Base-by-base conservation (phyloP, 2,329 filamentous ascomycete species). In the Botrytis paeoniae region DNA sequence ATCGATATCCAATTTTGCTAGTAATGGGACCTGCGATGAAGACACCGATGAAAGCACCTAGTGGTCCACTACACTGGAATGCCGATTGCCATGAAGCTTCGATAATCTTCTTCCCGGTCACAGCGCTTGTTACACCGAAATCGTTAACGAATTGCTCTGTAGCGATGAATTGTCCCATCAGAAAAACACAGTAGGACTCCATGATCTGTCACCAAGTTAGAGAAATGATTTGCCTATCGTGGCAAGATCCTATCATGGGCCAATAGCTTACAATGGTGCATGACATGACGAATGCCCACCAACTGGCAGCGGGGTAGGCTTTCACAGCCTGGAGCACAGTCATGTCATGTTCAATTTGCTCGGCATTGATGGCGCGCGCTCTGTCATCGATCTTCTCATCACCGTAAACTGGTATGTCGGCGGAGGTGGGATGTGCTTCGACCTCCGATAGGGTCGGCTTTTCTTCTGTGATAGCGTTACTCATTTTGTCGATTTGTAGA, bases 181-280 rank as follows among this genome's bases (percentile, higher is more conserved):
- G 3, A 25, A 54, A 54, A 54, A 54, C 51, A 18, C 51, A 54
- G 6, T 54, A 54, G 51, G 51, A 54, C 14, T 54, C 51, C 51
- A 54, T 54, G 14, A 54, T 54, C 51, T 54, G 14, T 29, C 25
- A 54, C 6, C 4, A 18, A 29, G 51, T 54, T 54, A 54, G 51
- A 8, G 2, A 4, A 29, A 18, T 29, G 10, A n/a, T n/a, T 14
- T n/a, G 0, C 10, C 4, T 3, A n/a, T n/a, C 22, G 4, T 14
- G 48, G 48, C 51, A 54, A 18, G 1, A n/a, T 25, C 48, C 25
- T 8, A 0, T 54, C 25, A 3, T 54, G 48, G 48, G 25, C 3
- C 12, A 29, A 54, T 6, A 54, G 48, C 51, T 54, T 54, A 54
- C 51, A 29, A 54, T 54, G n/a, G 51, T 54, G 51, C 51, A 54